Base-by-base conservation (phyloP, 768 basidiomycete species). In the Kwoniella bestiolae region DNA sequence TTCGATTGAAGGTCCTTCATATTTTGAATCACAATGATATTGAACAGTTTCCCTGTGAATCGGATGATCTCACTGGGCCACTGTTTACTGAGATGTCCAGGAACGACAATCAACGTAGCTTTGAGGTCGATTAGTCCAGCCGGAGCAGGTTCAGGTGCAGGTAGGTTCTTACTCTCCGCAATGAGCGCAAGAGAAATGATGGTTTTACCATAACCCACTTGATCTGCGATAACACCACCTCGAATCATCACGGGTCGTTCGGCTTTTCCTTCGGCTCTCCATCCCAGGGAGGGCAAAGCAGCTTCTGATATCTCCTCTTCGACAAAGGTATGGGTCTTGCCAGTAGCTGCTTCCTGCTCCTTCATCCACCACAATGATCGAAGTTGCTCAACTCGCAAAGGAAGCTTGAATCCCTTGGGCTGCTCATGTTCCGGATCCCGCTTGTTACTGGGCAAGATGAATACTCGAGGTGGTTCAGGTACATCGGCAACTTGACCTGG, bases 171-270 rank as follows among this genome's bases (percentile, higher is more conserved):
- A 29, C 84, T 79, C 68, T 89, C 87, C 68, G 90, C 89, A 67
- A 96, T 89, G 65, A 97, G 85, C 21, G 90, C 94, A 29, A 97
- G 85, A 2, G 92, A 93, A 69, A 96, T 94, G 23, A 93, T 94
- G 0, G 94, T 97, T 83, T 97, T 97, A 18, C 94, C 94, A 75
- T 97, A 97, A 56, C 94, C 94, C 66, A 97, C 94, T 82, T 94
- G 90, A 74, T 97, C 94, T 12, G 94, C 94, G 49, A 96, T 86
- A 52, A 96, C 94, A 11, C 94, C 94, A 18, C 94, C 94, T 60
- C 91, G 86, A 45, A 96, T 82, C 65, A 82, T 85, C 56, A 91
- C 85, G 0, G 89, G 86, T 34, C 93, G 83, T 70, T 90, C 87
- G 3, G 91, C 93, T 45, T 91, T 89, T 44, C 91, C 94, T 80